Evolutionary conservation across 2,329 filamentous ascomycete species (phyloP), one percentile per base, ranked within the genome.

Genomic region (Graphilbum sp.): DNA sequence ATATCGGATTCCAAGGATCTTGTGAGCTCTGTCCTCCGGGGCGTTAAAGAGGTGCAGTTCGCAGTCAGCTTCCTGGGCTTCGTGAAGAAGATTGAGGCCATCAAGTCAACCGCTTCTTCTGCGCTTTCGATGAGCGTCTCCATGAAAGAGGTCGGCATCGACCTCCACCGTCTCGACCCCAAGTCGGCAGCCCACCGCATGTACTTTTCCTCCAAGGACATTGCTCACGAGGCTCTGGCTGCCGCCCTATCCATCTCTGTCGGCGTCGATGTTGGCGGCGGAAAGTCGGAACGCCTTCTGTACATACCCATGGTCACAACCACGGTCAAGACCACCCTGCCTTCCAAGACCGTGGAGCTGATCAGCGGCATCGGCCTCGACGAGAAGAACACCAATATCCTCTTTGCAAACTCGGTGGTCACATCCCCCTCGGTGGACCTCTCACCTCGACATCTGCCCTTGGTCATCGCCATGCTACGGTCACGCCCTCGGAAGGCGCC

Each of bases 241-340:
- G 90, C 88, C 16, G 90, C 87, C 4, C 75, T 98, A 31, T 94
- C 90, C 1, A 82, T 98, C 40, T 88, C 88, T 0, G 69, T 96
- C 41, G 90, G 86, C 30, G 67, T 98, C 27, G 87, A 95, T 50
- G 86, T 95, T 53, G 84, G 85, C n/a, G 74, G 79, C 21, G 82
- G 80, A 9, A 81, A 82, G 49, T 79, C 84, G 0, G 85, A 95
- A 53, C 77, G 88, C 38, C 69, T 98, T 41, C 61, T 94, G 18
- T 98, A 98, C 54, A 73, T 98, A 32, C 90, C 90, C 1, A 96
- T 98, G 90, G 83, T 88, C 17, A 98, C 90, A 2, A 94, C 87
- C 3, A 98, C 78, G 0, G 75, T 96, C 42, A 85, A 88, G 55
- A 96, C 90, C 0, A 98, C 92, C 0, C 61, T 96, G 8, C 88